Evolutionary conservation across 2,329 filamentous ascomycete genomes (phyloP), one percentile per base, ranked within the genome.

Genomic region (Diaporthe vexans): DNA sequence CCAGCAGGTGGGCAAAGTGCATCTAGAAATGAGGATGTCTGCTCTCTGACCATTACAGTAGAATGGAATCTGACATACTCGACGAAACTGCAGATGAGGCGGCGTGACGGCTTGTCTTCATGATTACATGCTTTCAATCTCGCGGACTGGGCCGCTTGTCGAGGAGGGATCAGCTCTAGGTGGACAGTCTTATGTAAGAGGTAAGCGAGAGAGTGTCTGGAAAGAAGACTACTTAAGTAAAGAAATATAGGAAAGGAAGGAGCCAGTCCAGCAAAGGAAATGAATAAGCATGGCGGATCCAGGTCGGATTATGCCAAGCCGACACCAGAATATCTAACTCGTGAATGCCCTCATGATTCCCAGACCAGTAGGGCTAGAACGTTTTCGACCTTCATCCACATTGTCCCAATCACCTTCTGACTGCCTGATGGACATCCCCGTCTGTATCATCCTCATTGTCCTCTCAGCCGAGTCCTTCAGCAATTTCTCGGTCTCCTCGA

Each of bases 401-500:
- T 2, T 40, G 19, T 52, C 63, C 63, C 63, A 52, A 35, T 52
- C 63, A 26, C 63, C 63, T 2, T 67, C 63, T 29, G 26, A 37
- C 13, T 67, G 63, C 15, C 63, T 67, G 21, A 67, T 67, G 37
- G 63, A 67, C 68, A 71, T 71, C 3, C 68, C 68, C 0, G 56
- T 71, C 15, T 71, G 68, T 5, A 71, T 71, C 68, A 81, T 81
- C 37, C 81, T 76, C 77, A 83, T 83, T 29, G 79, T 79, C 21
- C 75, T 68, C 63, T 82, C 81, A 1, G 81, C 81, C 13, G 76
- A 77, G 56, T 82, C 79, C 37, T 56, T 76, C 40, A 81, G 67
- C 19, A 82, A 76, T 58, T 74, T 74, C 67, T 79, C 77, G 3
- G 79, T 78, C 10, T 80, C 76, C 15, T 58, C 73, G 29, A 82